A percentile compares a stretch with the other conserved stretches of the same genome.
Conservation (phyloP, 2,329 filamentous ascomycete species). For the Colletotrichum cuscutae region DNA sequence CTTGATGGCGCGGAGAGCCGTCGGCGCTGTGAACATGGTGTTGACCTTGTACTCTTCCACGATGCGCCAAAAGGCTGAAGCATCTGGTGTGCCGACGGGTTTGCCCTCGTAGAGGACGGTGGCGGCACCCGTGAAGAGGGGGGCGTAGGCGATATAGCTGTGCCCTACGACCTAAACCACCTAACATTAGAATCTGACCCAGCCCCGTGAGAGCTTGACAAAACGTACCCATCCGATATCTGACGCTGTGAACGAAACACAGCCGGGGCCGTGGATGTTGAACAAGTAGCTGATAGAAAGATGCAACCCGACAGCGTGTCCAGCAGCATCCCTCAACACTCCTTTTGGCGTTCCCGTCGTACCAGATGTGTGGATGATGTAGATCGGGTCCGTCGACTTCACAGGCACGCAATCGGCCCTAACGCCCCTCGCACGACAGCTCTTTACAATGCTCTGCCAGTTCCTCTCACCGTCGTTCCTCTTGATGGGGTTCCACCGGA, state of each 20-base stretch:
- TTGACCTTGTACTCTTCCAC: conserved; percentile 88
- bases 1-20: conserved; percentile 85
- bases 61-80: conserved; percentile 88
- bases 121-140: conserved; percentile 84
- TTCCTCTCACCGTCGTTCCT: conserved; percentile 76
- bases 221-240: conserved; percentile 84
- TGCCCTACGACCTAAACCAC: conserved; percentile 65
- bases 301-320: conserved; percentile 86
- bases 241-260: conserved; percentile 78
- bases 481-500: conserved; percentile 77
- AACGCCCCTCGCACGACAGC: conserved; percentile 73
- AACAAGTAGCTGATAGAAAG: conserved; percentile 87
- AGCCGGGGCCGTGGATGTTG: conserved; percentile 82
- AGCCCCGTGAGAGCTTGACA: too few relatives aligned
- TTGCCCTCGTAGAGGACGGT: conserved; percentile 96
- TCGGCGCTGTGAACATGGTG: conserved; percentile 87
- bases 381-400: conserved; percentile 81
- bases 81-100: conserved; percentile 87
- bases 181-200: not conserved
- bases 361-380: conserved; percentile 89
- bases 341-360: conserved; percentile 88
- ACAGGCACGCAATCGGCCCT: conserved; percentile 82
- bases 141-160: conserved; percentile 88
- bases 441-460: conserved; percentile 82
- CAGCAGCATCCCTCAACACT: conserved; percentile 83